Conservation (phyloP, 495 filamentous ascomycete genomes). For the Bacidia gigantensis region DNA sequence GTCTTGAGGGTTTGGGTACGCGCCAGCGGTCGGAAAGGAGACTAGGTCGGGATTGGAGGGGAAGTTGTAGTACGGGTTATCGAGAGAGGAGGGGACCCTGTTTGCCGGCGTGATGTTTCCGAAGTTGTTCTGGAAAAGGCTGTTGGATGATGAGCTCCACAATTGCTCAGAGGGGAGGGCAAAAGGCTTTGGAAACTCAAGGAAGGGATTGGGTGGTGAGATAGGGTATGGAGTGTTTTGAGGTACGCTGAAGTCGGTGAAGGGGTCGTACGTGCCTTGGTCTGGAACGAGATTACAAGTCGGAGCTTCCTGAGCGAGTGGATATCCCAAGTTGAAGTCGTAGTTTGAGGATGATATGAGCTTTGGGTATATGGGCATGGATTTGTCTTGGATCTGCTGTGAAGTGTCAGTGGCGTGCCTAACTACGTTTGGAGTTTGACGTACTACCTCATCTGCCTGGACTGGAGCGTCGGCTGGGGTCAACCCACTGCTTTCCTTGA, state of each 20-base stretch:
- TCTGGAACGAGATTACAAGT: neutral
- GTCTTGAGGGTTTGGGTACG: neutral
- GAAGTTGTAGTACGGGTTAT: neutral
- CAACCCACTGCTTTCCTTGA: neutral
- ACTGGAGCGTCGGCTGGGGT: neutral
- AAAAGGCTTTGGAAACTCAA: neutral
- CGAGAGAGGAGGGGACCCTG: neutral
- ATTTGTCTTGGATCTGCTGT: neutral
- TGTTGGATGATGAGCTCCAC: neutral
- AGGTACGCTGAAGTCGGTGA: too few species aligned
- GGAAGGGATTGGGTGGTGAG: neutral
- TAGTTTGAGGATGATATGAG: neutral
- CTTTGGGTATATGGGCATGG: neutral
- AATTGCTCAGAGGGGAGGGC: neutral
- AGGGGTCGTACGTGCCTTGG: neutral
- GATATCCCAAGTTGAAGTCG: neutral
- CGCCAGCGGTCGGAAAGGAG: neutral
- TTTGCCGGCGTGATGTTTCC: neutral
- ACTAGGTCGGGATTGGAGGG: neutral
- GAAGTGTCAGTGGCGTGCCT: neutral
- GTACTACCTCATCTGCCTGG: too few species aligned
- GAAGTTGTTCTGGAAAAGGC: neutral
- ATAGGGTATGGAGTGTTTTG: too few species aligned
- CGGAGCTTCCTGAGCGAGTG: too few species aligned
- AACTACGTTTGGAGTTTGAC: neutral